Evolutionary conservation across 441 rosid species (phyloP), one percentile per base, ranked within the genome.

Genomic region (Jatropha multifida): DNA sequence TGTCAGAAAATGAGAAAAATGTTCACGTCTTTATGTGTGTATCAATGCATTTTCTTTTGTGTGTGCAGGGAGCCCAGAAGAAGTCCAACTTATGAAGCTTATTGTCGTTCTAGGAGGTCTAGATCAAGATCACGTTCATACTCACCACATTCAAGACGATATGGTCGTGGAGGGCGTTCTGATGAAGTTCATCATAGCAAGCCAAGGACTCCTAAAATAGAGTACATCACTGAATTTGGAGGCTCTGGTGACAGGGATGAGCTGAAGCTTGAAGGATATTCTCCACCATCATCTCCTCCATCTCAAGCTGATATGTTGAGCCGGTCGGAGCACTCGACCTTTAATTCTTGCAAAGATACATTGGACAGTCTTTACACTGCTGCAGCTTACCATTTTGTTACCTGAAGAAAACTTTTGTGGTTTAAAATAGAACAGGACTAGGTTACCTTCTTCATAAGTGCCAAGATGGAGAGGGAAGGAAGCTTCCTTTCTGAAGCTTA

Each of bases 241-340:
- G 88, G 97, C 81, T 83, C 95, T 75, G 90, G 92, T 73, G 90
- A 87, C 69, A 69, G 82, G 61, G 84, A 84, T 60, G 88, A 82
- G 76, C 90, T 86, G 71, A 96, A 89, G 90, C 86, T 82, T 76
- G 92, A 69, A 86, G 92, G 97, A 87, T 88, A 81, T 87, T 90
- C 98, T 76, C 99, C 97, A 54, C 98, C 97, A 69, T 80, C 87
- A 74, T 94, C 98, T 84, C 98, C 98, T 81, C 92, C 90, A 74
- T 81, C 89, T 61, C 92, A 84, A 61, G 76, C 92, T 86, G 91
- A 87, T 78, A 61, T 74, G 73, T 84, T 81, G 79, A 96, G 65
- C 91, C 96, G 99, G 99, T 96, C 92, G 97, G 99, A 90, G 98
- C 93, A 94, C 92, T 96, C 87, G 88, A 89, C 92, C 94, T 92